These are phyloP conservation scores for Purpureocillium lavendulum DNA, from an alignment of 2,329 filamentous ascomycete genomes.

Conservation along the genomic window DNA sequence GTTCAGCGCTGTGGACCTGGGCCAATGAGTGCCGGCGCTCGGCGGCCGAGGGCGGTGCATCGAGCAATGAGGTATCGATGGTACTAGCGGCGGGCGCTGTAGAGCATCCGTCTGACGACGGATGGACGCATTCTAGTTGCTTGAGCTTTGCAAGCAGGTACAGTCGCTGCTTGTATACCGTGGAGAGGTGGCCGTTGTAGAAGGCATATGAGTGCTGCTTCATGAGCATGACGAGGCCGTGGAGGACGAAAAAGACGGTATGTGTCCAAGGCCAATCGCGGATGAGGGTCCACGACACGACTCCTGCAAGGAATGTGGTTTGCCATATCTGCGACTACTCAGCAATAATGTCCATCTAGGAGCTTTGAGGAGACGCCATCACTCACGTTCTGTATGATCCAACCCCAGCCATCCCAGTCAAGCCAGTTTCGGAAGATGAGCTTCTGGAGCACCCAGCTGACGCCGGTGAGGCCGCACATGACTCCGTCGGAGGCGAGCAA, in stretches of 20 bases:
- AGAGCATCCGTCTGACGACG: constrained; percentile 32
- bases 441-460: constrained; percentile 58
- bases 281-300: constrained; percentile 58
- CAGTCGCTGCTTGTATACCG: constrained; percentile 42
- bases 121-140: constrained; percentile 46
- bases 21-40: constrained; percentile 33
- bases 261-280: constrained; percentile 79
- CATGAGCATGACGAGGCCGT: constrained; percentile 71
- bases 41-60: constrained; percentile 29
- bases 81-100: constrained; percentile 31
- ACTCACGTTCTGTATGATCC: constrained; percentile 68
- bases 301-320: constrained; percentile 48
- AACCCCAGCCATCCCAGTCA: constrained; percentile 60
- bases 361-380: too few species aligned
- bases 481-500: constrained; percentile 56
- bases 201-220: constrained; percentile 77
- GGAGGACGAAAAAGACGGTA: constrained; percentile 68
- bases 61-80: constrained; percentile 37
- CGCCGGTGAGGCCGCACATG: constrained; percentile 58
- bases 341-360: too few species aligned
- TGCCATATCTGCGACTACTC: too few species aligned
- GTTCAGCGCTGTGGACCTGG: constrained; percentile 20
- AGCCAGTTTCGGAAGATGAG: constrained; percentile 50
- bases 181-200: constrained; percentile 67
- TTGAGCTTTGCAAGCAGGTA: constrained; percentile 41